These are phyloP conservation scores for Rutstroemia sp. DNA, from an alignment of 2,329 filamentous ascomycete species.

Conservation along the genomic window DNA sequence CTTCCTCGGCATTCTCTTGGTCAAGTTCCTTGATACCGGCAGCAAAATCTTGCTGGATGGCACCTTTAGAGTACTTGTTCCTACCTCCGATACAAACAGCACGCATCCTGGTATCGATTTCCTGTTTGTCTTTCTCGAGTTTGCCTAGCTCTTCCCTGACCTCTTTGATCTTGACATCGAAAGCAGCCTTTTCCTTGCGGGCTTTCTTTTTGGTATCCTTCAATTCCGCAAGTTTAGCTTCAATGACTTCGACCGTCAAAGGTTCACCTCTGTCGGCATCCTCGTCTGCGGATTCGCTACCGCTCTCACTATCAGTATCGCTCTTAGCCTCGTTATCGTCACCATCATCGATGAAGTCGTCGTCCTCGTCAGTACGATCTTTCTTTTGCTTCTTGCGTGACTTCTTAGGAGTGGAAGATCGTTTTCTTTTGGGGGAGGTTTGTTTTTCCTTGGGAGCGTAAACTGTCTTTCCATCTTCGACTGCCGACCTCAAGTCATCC, in stretches of 20 bases:
- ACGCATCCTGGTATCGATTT: conserved; percentile 31
- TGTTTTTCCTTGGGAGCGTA: conserved; percentile 28
- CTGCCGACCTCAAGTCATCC: conserved; percentile 33
- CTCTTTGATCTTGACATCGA: conserved; percentile 32
- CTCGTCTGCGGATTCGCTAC: neutral
- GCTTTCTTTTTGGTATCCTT: conserved; percentile 36
- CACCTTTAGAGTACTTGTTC: conserved; percentile 46
- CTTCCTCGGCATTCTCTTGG: conserved; percentile 42
- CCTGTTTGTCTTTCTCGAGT: conserved; percentile 22
- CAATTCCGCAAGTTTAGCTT: conserved; percentile 37
- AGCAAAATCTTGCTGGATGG: conserved; percentile 52
- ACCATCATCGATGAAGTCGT: conserved; percentile 24
- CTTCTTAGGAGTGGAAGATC: conserved; percentile 12
- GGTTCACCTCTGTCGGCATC: conserved; percentile 23
- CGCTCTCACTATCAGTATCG: conserved; percentile 16
- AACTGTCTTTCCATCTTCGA: conserved; percentile 36
- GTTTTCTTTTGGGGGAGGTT: conserved; percentile 37
- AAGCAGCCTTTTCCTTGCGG: conserved; percentile 25
- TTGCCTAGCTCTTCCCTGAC: conserved; percentile 32
- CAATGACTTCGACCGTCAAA: conserved; percentile 35
- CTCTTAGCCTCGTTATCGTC: conserved; percentile 22
- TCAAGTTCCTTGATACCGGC: conserved; percentile 53
- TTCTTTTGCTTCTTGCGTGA: conserved; percentile 21
- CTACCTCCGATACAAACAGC: conserved; percentile 43
- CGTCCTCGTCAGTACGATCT: conserved; percentile 26